Conservation (phyloP, 2,329 filamentous ascomycete species). For the Nigrospora osmanthi region DNA sequence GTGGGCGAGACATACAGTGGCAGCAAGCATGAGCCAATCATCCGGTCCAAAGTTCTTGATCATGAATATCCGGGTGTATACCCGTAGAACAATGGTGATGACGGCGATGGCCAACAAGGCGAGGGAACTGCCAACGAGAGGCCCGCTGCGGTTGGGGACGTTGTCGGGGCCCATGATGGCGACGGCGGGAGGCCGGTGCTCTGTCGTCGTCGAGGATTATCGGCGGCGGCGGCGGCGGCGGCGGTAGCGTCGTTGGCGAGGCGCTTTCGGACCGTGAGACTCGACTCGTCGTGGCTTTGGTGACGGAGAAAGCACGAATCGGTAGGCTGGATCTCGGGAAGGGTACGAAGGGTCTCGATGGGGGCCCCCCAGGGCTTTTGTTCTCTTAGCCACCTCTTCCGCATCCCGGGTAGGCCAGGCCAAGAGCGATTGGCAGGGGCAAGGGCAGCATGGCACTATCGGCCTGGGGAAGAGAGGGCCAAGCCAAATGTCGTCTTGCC, state of each 20-base stretch:
- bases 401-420: too few relatives aligned
- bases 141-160: conserved; percentile 3
- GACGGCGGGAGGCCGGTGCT: background rate
- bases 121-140: conserved; percentile 2
- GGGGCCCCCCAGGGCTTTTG: too few relatives aligned
- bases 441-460: too few relatives aligned
- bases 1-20: background rate
- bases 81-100: background rate
- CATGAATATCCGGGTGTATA: conserved; percentile 2
- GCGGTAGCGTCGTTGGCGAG: background rate
- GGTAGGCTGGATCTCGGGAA: too few relatives aligned
- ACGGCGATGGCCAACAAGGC: conserved; percentile 2
- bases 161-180: background rate
- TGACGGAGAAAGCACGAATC: too few relatives aligned
- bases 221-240: background rate
- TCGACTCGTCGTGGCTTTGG: too few relatives aligned
- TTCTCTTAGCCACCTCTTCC: too few relatives aligned
- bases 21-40: conserved; percentile 5
- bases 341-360: too few relatives aligned
- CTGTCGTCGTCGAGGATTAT: background rate
- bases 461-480: too few relatives aligned
- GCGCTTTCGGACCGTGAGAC: too few relatives aligned
- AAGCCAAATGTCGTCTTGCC: too few relatives aligned
- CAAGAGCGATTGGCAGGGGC: too few relatives aligned
- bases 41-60: conserved; percentile 4